Conservation (phyloP, 2,329 filamentous ascomycete species). For the Geosmithia flava region DNA sequence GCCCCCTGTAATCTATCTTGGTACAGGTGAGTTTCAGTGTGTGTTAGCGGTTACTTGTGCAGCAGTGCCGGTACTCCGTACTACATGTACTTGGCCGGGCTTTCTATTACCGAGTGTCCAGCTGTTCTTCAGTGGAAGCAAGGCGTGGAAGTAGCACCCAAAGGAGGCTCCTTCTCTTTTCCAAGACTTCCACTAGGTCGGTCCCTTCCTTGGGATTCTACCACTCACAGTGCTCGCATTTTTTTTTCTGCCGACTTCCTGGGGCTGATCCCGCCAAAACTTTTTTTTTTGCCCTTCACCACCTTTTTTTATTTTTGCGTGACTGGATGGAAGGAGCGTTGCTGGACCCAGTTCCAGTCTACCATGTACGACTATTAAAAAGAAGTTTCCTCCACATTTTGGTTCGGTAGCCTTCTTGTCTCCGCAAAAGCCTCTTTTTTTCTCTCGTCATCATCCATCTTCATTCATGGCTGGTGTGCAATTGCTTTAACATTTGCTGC, state of each 20-base stretch:
- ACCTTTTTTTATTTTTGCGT: neutral
- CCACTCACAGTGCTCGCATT: neutral
- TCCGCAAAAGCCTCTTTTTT: neutral
- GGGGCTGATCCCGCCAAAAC: neutral
- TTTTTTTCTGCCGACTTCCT: neutral
- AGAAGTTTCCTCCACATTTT: neutral
- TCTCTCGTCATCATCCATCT: neutral
- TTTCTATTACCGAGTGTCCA: no score
- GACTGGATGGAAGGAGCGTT: neutral
- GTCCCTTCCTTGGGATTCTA: neutral
- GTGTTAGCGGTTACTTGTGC: no score
- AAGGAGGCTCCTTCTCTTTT: neutral
- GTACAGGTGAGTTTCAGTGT: no score
- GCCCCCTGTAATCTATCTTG: no score
- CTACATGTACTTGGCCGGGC: no score
- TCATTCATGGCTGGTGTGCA: neutral
- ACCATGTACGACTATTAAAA: neutral
- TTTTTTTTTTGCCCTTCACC: neutral
- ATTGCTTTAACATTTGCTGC: neutral
- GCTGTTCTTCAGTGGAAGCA: no score
- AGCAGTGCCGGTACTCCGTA: no score
- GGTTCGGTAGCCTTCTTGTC: neutral
- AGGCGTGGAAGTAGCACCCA: no score
- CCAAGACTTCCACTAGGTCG: neutral
- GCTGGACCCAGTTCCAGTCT: neutral